phyloP scores from a whole-genome alignment of 2,329 filamentous ascomycete genomes.

The Diaporthe sp. region DNA sequence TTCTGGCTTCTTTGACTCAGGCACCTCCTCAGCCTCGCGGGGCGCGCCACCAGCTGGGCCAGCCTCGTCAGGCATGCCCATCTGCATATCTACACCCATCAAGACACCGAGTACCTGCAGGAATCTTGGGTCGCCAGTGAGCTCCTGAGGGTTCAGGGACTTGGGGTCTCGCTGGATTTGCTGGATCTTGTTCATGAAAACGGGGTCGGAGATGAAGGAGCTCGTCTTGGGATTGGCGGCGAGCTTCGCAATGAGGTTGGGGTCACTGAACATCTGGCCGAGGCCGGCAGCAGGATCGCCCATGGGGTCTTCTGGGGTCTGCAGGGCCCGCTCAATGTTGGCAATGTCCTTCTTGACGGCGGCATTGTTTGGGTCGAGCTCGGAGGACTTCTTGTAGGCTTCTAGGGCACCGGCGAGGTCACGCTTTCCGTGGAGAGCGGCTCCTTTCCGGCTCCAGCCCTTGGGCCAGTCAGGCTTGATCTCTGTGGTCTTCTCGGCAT shows the following conservation, averaged over 20 bases:
- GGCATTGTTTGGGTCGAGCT: conserved; percentile 90
- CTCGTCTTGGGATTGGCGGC: conserved; percentile 95
- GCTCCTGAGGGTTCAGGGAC: conserved; percentile 72
- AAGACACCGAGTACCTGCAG: conserved; percentile 93
- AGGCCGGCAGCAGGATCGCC: conserved; percentile 81
- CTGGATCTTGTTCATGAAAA: conserved; percentile 93
- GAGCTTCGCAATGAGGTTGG: conserved; percentile 89
- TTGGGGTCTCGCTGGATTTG: conserved; percentile 84
- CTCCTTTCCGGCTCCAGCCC: conserved; percentile 93
- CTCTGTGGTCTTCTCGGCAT: conserved; percentile 93
- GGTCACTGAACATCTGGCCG: conserved; percentile 95
- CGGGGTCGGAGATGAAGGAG: conserved; percentile 80
- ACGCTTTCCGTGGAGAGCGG: conserved; percentile 87
- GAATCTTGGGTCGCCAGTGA: conserved; percentile 92
- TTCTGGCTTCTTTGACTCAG: conserved; percentile 66
- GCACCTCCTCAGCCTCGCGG: conserved; percentile 80
- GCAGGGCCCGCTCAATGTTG: conserved; percentile 88
- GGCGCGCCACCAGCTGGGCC: conserved; percentile 48
- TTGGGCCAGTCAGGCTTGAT: conserved; percentile 99
- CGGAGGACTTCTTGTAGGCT: conserved; percentile 94
- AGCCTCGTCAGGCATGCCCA: conserved; percentile 57
- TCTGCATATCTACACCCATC: conserved; percentile 92
- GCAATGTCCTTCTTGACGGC: conserved; percentile 91
- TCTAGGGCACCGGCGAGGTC: conserved; percentile 88
- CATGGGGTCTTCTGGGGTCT: conserved; percentile 52